Conservation (phyloP, 306 rosid species). For the Lathyrus aphaca region DNA sequence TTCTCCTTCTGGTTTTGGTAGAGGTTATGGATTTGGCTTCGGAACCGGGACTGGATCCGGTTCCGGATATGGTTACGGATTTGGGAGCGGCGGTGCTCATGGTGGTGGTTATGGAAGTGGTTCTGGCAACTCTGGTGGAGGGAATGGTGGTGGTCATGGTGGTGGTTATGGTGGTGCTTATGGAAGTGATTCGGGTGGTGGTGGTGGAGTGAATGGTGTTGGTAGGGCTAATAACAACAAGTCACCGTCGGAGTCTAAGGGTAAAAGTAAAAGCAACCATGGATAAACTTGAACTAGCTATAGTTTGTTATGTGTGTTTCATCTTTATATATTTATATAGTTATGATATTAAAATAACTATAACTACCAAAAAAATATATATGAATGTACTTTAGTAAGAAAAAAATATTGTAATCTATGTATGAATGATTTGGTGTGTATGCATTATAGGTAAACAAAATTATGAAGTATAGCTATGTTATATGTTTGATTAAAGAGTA, state of each 20-base stretch:
- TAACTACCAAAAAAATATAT: no score
- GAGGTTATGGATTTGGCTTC: conserved; percentile 64
- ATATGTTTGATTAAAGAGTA: neutral
- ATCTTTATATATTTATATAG: conserved; percentile 6
- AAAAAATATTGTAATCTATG: neutral
- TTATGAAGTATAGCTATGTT: conserved; percentile 12
- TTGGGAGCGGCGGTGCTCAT: conserved; percentile 55
- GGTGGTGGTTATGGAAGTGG: conserved; percentile 68
- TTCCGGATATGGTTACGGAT: conserved; percentile 62
- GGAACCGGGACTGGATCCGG: conserved; percentile 71
- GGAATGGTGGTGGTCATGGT: conserved; percentile 54
- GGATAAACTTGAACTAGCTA: conserved; percentile 34
- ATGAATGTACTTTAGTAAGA: conserved; percentile 8
- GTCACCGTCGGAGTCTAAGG: conserved; percentile 26
- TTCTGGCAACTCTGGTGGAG: conserved; percentile 61
- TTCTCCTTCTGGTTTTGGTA: conserved; percentile 59
- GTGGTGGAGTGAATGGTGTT: conserved; percentile 37
- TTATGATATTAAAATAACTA: neutral
- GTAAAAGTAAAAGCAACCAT: conserved; percentile 43
- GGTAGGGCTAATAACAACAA: conserved; percentile 39
- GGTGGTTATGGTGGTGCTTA: conserved; percentile 61
- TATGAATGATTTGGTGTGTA: conserved; percentile 23
- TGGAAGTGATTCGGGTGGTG: conserved; percentile 52
- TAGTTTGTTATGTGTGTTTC: conserved; percentile 12
- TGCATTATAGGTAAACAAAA: conserved; percentile 34